These are phyloP conservation scores for Uncinocarpus reesii DNA, from an alignment of 2,329 filamentous ascomycete species.

Conservation along the genomic window DNA sequence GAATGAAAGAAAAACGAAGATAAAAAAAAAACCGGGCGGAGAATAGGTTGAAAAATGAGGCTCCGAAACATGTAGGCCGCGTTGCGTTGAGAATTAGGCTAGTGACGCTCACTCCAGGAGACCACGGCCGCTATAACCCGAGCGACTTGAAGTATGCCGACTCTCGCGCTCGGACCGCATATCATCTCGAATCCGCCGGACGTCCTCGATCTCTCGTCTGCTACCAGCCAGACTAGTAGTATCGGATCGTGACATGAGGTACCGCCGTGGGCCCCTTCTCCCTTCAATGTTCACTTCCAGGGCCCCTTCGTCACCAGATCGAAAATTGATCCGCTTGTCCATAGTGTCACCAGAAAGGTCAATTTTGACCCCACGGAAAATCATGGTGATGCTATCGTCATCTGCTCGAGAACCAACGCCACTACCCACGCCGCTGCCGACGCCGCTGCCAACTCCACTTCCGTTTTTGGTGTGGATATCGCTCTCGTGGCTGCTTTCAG, in stretches of 20 bases:
- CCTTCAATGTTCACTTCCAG: conserved; percentile 32
- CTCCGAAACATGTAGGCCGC: no score
- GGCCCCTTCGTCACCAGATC: conserved; percentile 30
- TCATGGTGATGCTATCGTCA: conserved; percentile 32
- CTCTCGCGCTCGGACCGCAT: conserved; percentile 30
- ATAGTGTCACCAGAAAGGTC: conserved; percentile 30
- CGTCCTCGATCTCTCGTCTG: conserved; percentile 28
- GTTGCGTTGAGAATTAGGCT: not conserved
- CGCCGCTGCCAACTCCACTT: conserved; percentile 24
- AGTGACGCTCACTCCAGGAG: conserved; percentile 15
- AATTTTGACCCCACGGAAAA: conserved; percentile 33
- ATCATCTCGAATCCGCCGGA: conserved; percentile 27
- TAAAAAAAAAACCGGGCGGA: no score
- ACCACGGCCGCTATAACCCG: conserved; percentile 27
- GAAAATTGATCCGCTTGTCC: conserved; percentile 33
- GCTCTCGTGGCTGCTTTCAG: conserved; percentile 33
- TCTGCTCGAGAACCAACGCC: conserved; percentile 26
- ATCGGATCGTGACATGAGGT: conserved; percentile 29
- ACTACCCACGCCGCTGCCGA: conserved; percentile 24
- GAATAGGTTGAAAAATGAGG: not conserved
- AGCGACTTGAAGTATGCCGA: conserved; percentile 32
- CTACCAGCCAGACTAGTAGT: conserved; percentile 24
- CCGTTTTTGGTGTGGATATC: conserved; percentile 28
- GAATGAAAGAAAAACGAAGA: not conserved
- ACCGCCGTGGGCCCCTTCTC: conserved; percentile 26